A percentile compares a stretch with the other conserved stretches of the same genome.
These are phyloP conservation scores for Solanum ossicruentum DNA, from an alignment of 257 asterid species.

Conservation along the genomic window DNA sequence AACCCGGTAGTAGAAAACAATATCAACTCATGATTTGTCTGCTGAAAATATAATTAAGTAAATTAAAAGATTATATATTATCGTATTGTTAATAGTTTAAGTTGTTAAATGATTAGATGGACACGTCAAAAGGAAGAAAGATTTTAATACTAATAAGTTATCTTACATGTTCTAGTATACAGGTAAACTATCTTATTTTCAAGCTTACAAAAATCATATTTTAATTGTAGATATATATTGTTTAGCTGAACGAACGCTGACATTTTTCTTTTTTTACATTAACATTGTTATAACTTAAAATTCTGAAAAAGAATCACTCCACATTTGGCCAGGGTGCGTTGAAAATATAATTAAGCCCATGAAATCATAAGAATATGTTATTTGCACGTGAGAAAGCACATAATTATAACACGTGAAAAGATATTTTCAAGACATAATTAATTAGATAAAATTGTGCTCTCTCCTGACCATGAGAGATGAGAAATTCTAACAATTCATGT, in stretches of 20 bases:
- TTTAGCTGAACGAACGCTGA: not conserved
- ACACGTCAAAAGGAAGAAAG: not conserved
- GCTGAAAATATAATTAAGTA: not conserved
- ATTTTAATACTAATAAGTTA: not conserved
- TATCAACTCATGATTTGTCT: not conserved
- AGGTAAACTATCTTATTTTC: not conserved
- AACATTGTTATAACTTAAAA: not conserved
- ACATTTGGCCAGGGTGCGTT: not conserved
- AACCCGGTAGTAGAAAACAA: not conserved
- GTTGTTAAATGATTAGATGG: not conserved
- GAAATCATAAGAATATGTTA: not conserved
- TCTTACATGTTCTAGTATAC: not conserved
- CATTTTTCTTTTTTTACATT: not conserved
- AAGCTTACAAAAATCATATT: no score
- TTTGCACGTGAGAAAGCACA: not conserved
- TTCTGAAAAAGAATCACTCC: not conserved
- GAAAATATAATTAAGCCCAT: not conserved
- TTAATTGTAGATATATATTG: not conserved
- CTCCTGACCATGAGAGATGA: not conserved
- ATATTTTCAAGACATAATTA: not conserved
- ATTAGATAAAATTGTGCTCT: not conserved
- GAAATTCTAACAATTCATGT: not conserved
- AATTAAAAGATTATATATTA: not conserved
- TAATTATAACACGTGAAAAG: no score
- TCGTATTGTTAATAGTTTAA: not conserved